Conservation (phyloP, 1,284 basidiomycete genomes). For the Volvariella surrecta region DNA sequence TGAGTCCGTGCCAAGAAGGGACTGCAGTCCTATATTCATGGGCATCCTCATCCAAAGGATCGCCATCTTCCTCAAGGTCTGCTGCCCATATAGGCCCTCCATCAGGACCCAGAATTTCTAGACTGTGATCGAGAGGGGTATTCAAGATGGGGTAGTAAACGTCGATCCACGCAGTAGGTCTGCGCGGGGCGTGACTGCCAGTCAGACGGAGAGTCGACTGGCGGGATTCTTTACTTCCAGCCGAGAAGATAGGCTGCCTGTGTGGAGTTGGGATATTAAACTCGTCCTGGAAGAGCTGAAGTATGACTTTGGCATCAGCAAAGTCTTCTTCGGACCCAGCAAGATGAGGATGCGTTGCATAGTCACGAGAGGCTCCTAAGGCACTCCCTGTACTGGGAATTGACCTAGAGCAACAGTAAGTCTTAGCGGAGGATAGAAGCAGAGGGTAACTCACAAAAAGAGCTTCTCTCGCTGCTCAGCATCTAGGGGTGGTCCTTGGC, state of each 20-base stretch:
- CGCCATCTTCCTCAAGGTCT: slow-evolving; percentile 60
- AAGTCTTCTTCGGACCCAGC: slow-evolving; percentile 63
- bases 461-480: slow-evolving; percentile 22
- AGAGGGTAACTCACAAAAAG: slow-evolving; percentile 22
- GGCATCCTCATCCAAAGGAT: slow-evolving; percentile 55
- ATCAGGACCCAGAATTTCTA: slow-evolving; percentile 51
- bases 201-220: slow-evolving; percentile 51
- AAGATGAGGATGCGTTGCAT: slow-evolving; percentile 64
- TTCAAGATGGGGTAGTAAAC: slow-evolving; percentile 81
- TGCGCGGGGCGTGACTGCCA: slow-evolving; percentile 24
- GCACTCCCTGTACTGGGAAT: slow-evolving; percentile 49
- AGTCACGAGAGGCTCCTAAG: slow-evolving; percentile 44
- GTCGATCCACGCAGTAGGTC: slow-evolving; percentile 70
- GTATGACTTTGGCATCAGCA: slow-evolving; percentile 52
- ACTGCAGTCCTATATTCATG: slow-evolving; percentile 48
- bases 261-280: slow-evolving; percentile 40
- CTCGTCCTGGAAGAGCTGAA: slow-evolving; percentile 55
- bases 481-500: slow-evolving; percentile 11
- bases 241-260: slow-evolving; percentile 49
- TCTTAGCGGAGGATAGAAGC: slow-evolving; percentile 1
- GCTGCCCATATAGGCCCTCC: slow-evolving; percentile 62
- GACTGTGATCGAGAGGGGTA: slow-evolving; percentile 53
- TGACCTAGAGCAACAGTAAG: slow-evolving; percentile 28
- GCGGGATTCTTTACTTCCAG: slow-evolving; percentile 57
- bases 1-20: slow-evolving; percentile 66